Evolutionary conservation across 2,329 filamentous ascomycete genomes (phyloP).

Genomic region (Metarhizium anisopliae): DNA sequence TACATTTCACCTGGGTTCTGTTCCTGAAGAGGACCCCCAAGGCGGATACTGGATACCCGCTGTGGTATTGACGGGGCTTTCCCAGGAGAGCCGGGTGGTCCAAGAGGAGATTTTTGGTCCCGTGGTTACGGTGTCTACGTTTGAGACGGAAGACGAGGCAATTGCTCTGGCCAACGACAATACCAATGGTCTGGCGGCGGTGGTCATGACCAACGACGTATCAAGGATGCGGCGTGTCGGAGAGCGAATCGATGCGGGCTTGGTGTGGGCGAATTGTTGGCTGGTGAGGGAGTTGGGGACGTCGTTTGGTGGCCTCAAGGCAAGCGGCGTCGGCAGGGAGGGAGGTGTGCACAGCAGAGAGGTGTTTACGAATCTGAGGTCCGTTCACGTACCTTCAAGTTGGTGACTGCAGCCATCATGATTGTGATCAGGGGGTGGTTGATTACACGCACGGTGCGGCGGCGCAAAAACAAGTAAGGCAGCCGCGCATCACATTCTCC

Average conservation of each 20-base stretch:
- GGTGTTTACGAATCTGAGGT: slow-evolving; percentile 12
- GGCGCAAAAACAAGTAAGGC: too few relatives aligned
- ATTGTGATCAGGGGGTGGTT: too few relatives aligned
- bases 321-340: slow-evolving; percentile 36
- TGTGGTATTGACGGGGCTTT: not conserved
- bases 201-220: slow-evolving; percentile 52
- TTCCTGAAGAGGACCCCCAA: not conserved
- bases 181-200: slow-evolving; percentile 50
- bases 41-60: not conserved
- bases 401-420: not conserved
- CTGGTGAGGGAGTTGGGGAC: slow-evolving; percentile 33
- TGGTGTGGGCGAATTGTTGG: slow-evolving; percentile 42
- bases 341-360: slow-evolving; percentile 35
- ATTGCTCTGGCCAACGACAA: slow-evolving; percentile 38
- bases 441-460: too few relatives aligned
- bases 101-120: slow-evolving; percentile 39
- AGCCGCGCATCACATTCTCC: too few relatives aligned
- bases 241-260: slow-evolving; percentile 50
- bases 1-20: not conserved
- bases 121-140: slow-evolving; percentile 30
- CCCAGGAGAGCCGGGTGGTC: slow-evolving; percentile 13
- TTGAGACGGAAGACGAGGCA: slow-evolving; percentile 32
- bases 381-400: not conserved
- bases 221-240: slow-evolving; percentile 36
- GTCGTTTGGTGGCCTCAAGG: slow-evolving; percentile 37